Evolutionary conservation across 441 rosid genomes (phyloP).

Genomic region (Iberis amara): DNA sequence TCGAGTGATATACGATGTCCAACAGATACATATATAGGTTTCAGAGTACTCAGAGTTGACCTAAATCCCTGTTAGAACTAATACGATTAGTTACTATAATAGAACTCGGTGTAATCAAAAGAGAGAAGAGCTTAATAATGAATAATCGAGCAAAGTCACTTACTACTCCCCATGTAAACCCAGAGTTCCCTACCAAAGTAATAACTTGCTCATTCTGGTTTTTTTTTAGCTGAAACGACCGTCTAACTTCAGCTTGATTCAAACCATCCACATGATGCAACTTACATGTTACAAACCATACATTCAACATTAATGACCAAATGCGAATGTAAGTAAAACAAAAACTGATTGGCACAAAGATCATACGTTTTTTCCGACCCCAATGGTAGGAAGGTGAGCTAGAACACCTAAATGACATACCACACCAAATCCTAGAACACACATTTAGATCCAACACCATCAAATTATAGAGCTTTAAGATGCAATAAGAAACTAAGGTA

Average conservation of each 20-base stretch:
- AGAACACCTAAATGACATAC: conserved; percentile 88
- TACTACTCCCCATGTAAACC: conserved; percentile 79
- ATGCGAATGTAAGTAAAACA: conserved; percentile 3
- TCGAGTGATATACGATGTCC: conserved; percentile 83
- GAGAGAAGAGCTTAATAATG: not conserved
- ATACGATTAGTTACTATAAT: not conserved
- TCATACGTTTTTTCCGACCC: conserved; percentile 76
- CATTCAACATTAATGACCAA: conserved; percentile 6
- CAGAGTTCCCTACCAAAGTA: conserved; percentile 64
- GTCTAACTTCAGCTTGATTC: conserved; percentile 48
- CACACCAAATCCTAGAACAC: conserved; percentile 69
- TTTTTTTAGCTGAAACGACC: conserved; percentile 47
- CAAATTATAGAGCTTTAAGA: conserved; percentile 8
- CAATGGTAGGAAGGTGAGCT: conserved; percentile 73
- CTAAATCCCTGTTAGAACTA: conserved; percentile 52
- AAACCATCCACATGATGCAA: conserved; percentile 86
- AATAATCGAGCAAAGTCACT: conserved; percentile 30
- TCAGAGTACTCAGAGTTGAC: conserved; percentile 44
- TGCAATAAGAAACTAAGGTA: not conserved
- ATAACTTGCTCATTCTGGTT: conserved; percentile 38
- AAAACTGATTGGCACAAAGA: conserved; percentile 1
- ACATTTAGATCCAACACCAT: conserved; percentile 20
- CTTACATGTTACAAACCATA: conserved; percentile 33
- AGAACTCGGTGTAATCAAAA: not conserved
- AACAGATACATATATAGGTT: conserved; percentile 69